These are phyloP conservation scores for Neckera pumila DNA, from an alignment of 225 moss, liverwort and hornwort species.

Conservation along the genomic window DNA sequence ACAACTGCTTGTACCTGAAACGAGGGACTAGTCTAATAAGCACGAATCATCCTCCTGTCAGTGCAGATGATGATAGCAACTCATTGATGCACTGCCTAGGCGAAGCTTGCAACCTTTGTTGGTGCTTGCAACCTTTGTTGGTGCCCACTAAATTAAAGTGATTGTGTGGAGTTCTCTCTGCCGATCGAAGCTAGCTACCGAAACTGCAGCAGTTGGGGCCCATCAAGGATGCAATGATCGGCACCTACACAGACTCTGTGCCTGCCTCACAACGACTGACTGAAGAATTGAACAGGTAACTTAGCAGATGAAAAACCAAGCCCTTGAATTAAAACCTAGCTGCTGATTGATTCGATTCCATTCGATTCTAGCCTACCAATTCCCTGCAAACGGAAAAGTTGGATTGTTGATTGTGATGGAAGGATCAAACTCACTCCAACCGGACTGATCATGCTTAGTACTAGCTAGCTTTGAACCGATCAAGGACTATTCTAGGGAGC, in stretches of 20 bases:
- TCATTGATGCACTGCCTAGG: neutral
- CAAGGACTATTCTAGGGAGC: neutral
- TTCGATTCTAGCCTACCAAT: no score
- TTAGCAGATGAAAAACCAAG: neutral
- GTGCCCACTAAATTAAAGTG: neutral
- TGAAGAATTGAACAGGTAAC: neutral
- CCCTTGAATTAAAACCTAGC: neutral
- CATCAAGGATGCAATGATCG: neutral
- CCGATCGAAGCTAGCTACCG: neutral
- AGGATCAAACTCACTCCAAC: neutral
- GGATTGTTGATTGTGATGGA: neutral
- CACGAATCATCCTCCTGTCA: neutral
- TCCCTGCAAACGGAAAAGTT: neutral
- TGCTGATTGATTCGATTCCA: neutral
- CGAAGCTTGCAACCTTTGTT: neutral
- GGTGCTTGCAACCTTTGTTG: neutral
- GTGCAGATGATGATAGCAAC: neutral
- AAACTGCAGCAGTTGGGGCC: neutral
- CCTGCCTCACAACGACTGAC: neutral
- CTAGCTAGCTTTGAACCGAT: neutral
- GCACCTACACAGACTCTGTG: neutral
- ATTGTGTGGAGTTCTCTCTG: neutral
- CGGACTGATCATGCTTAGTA: neutral
- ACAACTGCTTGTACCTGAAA: neutral
- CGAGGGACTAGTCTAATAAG: neutral